Evolutionary conservation across 1,139 yeast species (phyloP), one percentile per base, ranked within the genome.

Genomic region (Kodamaea suecica): DNA sequence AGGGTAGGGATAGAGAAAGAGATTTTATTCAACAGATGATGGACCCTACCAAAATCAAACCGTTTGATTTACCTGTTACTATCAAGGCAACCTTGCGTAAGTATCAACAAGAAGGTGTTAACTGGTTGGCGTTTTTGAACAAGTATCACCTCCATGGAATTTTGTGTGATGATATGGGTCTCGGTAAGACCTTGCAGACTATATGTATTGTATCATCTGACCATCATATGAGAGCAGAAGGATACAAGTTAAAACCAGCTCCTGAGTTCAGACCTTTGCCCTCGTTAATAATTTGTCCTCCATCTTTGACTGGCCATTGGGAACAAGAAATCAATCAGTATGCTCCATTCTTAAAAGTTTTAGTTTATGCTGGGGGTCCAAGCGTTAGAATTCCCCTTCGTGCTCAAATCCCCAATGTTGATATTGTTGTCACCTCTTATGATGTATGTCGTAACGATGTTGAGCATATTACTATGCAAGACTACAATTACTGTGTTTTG

Each of bases 161-260:
- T 51, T 67, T 94, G 34, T 92, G 98, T 76, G 99, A 94, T 60
- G 99, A 94, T 77, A 94, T 94, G 99, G 99, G 99, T 9, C 73
- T 94, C 25, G 99, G 99, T 39, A 94, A 94, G 57, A 94, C 99
- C 0, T 70, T 94, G 43, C 99, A 94, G 60, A 90, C 98, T 0
- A 88, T 94, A 52, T 94, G 98, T 63, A 92, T 94, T 45, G 88
- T 94, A 36, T 85, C 98, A 0, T 87, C 97, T 50, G 98, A 94
- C 53, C 98, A 94, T 55, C 86, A 88, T 53, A 54, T 86, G 45
- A 78, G 98, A 51, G 80, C 78, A 10, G 84, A 84, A 46, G 84
- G 79, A 44, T 84, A 70, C 55, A 61, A 61, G 10, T 66, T 76
- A 39, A 79, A 95, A 0, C 61, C 72, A 17, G 71, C 84, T 0